Evolutionary conservation across 2,329 filamentous ascomycete species (phyloP), one percentile per base, ranked within the genome.

Genomic region (Zasmidium cellare): DNA sequence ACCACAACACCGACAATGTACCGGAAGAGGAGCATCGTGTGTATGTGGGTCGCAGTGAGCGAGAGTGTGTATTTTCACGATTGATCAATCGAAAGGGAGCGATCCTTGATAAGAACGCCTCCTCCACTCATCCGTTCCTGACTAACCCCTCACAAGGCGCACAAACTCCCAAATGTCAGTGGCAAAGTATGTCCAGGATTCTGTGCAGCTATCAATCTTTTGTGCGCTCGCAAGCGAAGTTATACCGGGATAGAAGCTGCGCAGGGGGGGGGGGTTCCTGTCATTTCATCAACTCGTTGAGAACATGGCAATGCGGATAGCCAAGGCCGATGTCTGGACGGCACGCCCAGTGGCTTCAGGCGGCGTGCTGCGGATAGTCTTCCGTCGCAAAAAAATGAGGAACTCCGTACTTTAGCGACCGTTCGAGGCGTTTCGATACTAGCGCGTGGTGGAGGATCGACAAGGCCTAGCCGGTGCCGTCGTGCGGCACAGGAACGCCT

Each of bases 201-300:
- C 31, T 22, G 3, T 24, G 51, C 51, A 46, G 44, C 24, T 54
- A 41, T 12, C 24, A 48, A 54, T 54, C 22, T 47, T 54, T 31
- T 11, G 44, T 47, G 49, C 55, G 18, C 23, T 22, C 19, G 22
- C 55, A 45, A 19, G n/a, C n/a, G n/a, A n/a, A n/a, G n/a, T n/a
- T n/a, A n/a, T n/a, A n/a, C n/a, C n/a, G n/a, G n/a, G n/a, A n/a
- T n/a, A n/a, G n/a, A n/a, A n/a, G n/a, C n/a, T n/a, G n/a, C n/a
- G n/a, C n/a, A n/a, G n/a, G n/a, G n/a, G n/a, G n/a, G n/a, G n/a
- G n/a, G n/a, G n/a, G n/a, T n/a, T 28, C 16, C 22, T 47, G 46
- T 31, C 14, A 14, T 31, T 31, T 31, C n/a, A n/a, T n/a, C n/a
- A n/a, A n/a, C n/a, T n/a, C n/a, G n/a, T n/a, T n/a, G n/a, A n/a